These are phyloP conservation scores for Iberis pinnata DNA, from an alignment of 345 rosid species.

Conservation along the genomic window DNA sequence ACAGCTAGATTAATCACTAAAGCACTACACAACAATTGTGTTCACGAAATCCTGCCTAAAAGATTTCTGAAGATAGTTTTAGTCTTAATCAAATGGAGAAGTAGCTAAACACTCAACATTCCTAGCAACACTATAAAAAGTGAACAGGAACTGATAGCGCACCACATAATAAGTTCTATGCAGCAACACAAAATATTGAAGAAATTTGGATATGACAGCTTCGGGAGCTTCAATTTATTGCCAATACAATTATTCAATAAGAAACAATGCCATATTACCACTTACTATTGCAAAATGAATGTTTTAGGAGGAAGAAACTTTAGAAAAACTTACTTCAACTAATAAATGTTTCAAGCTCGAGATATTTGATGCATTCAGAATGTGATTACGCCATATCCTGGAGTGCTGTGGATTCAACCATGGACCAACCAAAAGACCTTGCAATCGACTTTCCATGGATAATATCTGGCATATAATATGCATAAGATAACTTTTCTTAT, in stretches of 20 bases:
- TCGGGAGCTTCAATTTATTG: slow-evolving; percentile 1
- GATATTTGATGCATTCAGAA: slow-evolving; percentile 49
- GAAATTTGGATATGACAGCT: slow-evolving; percentile 11
- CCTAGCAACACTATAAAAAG: slow-evolving; percentile 1
- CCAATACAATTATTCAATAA: slow-evolving; percentile 4
- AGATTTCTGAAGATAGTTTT: neutral
- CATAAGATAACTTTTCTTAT: slow-evolving; percentile 44
- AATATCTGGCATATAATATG: slow-evolving; percentile 50
- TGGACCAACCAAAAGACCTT: slow-evolving; percentile 82
- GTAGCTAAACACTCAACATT: slow-evolving; percentile 6
- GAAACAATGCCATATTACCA: slow-evolving; percentile 1
- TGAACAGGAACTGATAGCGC: too few relatives aligned
- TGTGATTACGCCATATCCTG: slow-evolving; percentile 54
- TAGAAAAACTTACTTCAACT: slow-evolving; percentile 63
- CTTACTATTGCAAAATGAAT: slow-evolving; percentile 14
- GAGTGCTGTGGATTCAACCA: slow-evolving; percentile 70
- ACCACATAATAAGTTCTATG: slow-evolving; percentile 15
- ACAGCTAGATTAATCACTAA: slow-evolving; percentile 12
- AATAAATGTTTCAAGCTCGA: slow-evolving; percentile 47
- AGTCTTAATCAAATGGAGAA: slow-evolving; percentile 5
- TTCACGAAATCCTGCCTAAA: slow-evolving; percentile 8
- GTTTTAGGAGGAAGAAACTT: slow-evolving; percentile 7
- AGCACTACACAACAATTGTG: slow-evolving; percentile 7
- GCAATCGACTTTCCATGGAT: slow-evolving; percentile 64
- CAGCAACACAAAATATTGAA: slow-evolving; percentile 4